These are phyloP conservation scores for Penicillium desertorum DNA, from an alignment of 495 filamentous ascomycete genomes.

Conservation along the genomic window DNA sequence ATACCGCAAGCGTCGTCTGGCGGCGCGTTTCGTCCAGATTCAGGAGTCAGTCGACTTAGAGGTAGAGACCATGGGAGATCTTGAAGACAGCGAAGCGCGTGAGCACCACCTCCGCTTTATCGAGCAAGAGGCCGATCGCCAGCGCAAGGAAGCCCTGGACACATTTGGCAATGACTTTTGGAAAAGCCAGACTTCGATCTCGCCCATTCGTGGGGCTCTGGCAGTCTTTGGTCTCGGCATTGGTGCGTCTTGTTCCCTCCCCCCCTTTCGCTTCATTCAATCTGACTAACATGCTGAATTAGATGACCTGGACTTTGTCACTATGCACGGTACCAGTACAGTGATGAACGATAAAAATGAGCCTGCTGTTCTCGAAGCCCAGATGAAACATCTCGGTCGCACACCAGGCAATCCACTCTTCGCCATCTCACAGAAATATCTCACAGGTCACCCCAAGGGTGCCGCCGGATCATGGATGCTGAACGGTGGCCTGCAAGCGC, in stretches of 20 bases:
- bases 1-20: constrained; percentile 86
- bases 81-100: constrained; percentile 59
- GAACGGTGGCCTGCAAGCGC: constrained; percentile 88
- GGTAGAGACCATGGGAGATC: constrained; percentile 58
- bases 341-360: constrained; percentile 98
- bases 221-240: constrained; percentile 95
- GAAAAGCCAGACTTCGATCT: constrained; percentile 51
- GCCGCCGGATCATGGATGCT: constrained; percentile 98
- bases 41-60: constrained; percentile 89
- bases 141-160: no score
- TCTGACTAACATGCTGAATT: no score
- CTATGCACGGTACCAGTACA: constrained; percentile 94
- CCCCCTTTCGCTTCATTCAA: no score
- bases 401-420: constrained; percentile 88
- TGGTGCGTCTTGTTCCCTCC: constrained; percentile 25
- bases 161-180: no score
- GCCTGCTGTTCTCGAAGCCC: constrained; percentile 91
- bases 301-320: constrained; percentile 81
- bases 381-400: constrained; percentile 85
- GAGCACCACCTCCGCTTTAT: no score
- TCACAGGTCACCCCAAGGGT: constrained; percentile 96
- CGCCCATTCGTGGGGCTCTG: constrained; percentile 83
- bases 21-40: constrained; percentile 79
- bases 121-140: no score
- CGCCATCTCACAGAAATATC: constrained; percentile 95